Conservation (phyloP, 306 rosid species). For the Cicer pinnatifidum region DNA sequence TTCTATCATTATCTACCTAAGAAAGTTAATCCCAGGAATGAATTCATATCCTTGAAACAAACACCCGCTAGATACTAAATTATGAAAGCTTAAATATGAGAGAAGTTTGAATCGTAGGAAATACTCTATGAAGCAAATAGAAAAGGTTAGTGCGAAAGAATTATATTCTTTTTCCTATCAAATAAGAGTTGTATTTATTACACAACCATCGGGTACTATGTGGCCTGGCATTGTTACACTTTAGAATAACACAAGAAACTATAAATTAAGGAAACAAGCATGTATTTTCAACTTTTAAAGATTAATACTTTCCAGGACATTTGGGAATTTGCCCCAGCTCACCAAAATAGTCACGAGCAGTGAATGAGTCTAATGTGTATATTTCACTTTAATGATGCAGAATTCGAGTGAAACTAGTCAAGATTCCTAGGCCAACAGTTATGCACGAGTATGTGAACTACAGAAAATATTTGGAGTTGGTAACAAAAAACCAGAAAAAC, state of each 20-base stretch:
- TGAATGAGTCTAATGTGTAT: constrained; percentile 29
- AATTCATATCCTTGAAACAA: background rate
- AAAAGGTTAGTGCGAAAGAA: constrained; percentile 5
- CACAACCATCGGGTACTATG: constrained; percentile 5
- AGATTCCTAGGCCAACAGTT: constrained; percentile 27
- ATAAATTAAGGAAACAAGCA: background rate
- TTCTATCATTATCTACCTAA: background rate
- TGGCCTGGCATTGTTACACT: background rate
- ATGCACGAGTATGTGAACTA: constrained; percentile 32
- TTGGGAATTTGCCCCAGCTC: background rate
- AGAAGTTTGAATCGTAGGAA: background rate
- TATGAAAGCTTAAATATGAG: constrained; percentile 2
- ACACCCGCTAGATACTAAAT: background rate
- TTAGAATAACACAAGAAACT: constrained; percentile 7
- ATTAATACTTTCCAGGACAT: constrained; percentile 13
- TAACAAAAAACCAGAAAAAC: background rate
- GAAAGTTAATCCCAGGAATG: background rate
- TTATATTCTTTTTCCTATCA: constrained; percentile 11
- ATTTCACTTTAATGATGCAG: constrained; percentile 19
- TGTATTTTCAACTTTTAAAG: constrained; percentile 5
- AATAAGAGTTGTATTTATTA: constrained; percentile 21
- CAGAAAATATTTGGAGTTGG: constrained; percentile 6
- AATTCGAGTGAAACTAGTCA: constrained; percentile 7
- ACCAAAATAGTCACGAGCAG: constrained; percentile 18
- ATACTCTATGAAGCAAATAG: constrained; percentile 23